Evolutionary conservation across 129 eudicot genomes (phyloP), one percentile per base, ranked within the genome.

Genomic region (Chrysanthemum seticuspe): DNA sequence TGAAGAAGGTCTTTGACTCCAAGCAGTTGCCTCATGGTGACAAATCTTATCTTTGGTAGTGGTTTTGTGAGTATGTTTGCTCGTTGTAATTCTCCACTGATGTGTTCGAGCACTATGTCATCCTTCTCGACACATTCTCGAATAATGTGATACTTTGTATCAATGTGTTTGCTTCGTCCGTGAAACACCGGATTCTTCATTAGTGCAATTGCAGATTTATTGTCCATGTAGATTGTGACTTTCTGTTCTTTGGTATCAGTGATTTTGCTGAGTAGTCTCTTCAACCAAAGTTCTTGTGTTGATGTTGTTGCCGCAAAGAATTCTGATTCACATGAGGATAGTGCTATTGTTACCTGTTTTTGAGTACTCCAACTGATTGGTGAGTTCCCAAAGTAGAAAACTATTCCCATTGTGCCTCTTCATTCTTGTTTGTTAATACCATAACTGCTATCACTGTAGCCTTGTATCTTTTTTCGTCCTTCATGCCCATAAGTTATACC

Each of bases 101-200:
- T 29, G 25, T 59, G 65, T 23, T 59, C 44, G n/a, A 59, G 40
- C 1, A 11, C 11, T 2, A 59, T 23, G 4, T 2, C 3, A 0
- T 10, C 34, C 3, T 59, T 5, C n/a, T 59, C 65, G 10, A 59
- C 40, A 23, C 65, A 11, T 19, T 59, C 65, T 11, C 65, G 13
- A 59, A 59, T 59, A 59, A 19, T 23, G 13, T 59, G 65, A 10
- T 59, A 59, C 40, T 18, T 59, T 4, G 36, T 59, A 11, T 59
- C 40, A 2, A 59, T 59, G 40, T 59, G 40, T 18, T 59, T 59
- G 15, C 40, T 59, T 18, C 65, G 34, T 7, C 44, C 65, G 11
- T 21, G 65, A 23, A 59, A 23, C 25, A 59, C 65, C n/a, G 34
- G 65, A 9, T 59, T 59, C 36, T 59, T 59, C 65, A 59, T 59